Evolutionary conservation across 306 rosid species (phyloP).

Genomic region (Quercus alba): DNA sequence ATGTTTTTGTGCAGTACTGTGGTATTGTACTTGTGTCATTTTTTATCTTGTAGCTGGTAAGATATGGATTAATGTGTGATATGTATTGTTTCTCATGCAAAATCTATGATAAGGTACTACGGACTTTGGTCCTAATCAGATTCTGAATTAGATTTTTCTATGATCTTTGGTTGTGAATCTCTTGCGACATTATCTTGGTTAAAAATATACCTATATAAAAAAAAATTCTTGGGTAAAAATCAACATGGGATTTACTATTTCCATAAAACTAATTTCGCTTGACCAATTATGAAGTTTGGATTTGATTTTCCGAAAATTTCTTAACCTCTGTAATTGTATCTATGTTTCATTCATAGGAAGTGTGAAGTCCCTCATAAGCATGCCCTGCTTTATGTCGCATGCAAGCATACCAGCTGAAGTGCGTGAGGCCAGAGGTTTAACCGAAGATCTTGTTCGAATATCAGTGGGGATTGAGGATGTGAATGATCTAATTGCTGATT

Average conservation of each 20-base stretch:
- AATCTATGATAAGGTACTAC: too few species aligned
- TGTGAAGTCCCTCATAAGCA: constrained; percentile 86
- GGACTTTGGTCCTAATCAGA: neutral
- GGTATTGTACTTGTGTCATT: neutral
- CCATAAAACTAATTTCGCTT: neutral
- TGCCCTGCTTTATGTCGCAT: constrained; percentile 88
- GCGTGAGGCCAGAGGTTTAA: constrained; percentile 80
- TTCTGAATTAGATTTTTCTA: neutral
- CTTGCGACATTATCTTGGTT: neutral
- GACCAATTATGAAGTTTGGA: neutral
- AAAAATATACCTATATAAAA: too few species aligned
- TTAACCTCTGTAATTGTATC: neutral
- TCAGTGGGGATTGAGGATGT: constrained; percentile 91
- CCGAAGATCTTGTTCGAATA: constrained; percentile 78
- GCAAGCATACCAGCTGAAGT: constrained; percentile 81
- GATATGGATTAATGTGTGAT: neutral
- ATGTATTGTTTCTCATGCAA: neutral
- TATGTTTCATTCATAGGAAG: constrained; percentile 52
- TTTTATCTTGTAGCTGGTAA: neutral
- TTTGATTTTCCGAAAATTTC: neutral
- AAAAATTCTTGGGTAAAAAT: neutral
- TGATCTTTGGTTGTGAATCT: neutral
- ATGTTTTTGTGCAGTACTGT: neutral
- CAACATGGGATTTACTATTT: neutral
- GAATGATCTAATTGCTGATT: constrained; percentile 69